Conservation (phyloP, 345 rosid genomes). For the Salix viminalis region DNA sequence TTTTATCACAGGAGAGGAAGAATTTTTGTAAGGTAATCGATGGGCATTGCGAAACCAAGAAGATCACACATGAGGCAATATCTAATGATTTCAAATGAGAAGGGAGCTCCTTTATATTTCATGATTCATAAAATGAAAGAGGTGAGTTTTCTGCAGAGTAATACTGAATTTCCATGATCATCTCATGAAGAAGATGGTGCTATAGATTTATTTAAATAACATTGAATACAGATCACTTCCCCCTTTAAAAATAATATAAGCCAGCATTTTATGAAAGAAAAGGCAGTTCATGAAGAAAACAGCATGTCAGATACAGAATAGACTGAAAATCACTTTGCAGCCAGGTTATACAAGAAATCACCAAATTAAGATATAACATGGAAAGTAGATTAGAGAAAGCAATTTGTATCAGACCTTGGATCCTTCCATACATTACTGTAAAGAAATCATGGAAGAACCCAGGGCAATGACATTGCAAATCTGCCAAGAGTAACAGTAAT, state of each 20-base stretch:
- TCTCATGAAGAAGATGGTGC: not conserved
- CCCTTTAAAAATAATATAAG: not conserved
- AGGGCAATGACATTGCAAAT: constrained; percentile 77
- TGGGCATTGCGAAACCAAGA: constrained; percentile 46
- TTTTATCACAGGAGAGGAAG: constrained; percentile 52
- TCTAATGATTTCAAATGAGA: constrained; percentile 47
- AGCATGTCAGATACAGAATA: not conserved
- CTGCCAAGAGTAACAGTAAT: constrained; percentile 33
- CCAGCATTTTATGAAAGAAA: not conserved
- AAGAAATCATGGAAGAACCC: constrained; percentile 77
- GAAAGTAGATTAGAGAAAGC: not conserved
- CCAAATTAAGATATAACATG: not conserved
- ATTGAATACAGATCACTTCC: not conserved
- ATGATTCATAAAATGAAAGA: constrained; percentile 30
- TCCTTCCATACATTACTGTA: constrained; percentile 99
- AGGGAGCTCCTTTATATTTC: constrained; percentile 74
- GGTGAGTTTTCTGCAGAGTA: constrained; percentile 6
- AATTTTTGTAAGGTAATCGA: constrained; percentile 50
- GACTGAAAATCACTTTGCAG: not conserved
- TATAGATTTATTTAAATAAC: not conserved
- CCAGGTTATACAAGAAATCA: not conserved
- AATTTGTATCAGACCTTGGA: constrained; percentile 52
- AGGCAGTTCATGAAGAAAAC: not conserved
- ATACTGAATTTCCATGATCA: not conserved
- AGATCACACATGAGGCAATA: constrained; percentile 42